Base-by-base conservation (phyloP, 129 eudicot genomes). In the Saposhnikovia divaricata region DNA sequence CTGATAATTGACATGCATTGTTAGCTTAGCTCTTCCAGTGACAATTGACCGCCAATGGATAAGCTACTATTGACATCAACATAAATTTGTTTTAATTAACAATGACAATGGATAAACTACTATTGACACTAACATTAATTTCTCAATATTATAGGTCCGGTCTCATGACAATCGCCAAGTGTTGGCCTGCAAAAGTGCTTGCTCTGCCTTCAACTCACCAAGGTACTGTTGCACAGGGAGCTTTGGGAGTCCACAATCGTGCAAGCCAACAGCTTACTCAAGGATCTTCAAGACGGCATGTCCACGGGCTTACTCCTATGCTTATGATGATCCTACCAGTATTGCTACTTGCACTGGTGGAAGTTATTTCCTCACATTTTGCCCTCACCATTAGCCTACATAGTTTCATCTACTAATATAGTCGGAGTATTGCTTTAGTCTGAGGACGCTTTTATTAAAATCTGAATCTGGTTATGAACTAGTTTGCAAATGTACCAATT, bases 141-240 rank as follows among this genome's bases (percentile, higher is more conserved):
- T 73, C 4, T 45, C 2, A 44, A 6, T n/a, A 5, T 14, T 74
- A 25, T 46, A 75, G 78, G 78, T 75, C 0, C 40, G 78, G 23
- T 87, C 96, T 8, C 92, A 40, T 51, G 94, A 93, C 75, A 85
- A 84, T 47, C 69, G 86, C 80, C 84, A 88, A 37, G 96, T 94
- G 74, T 92, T 94, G 57, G 98, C 98, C 34, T 94, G 98, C 82
- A 94, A 89, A 84, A 94, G 98, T 85, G 98, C 98, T 48, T 94
- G 98, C 65, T 89, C 80, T 6, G 98, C 98, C 21, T 94, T 94
- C 85, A 92, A 92, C 84, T 87, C 96, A 1, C 96, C 96, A 15
- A 88, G 98, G 79, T 94, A 90, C 70, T 94, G 98, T 47, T 94
- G 98, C 76, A 94, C 98, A 0, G 98, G 97, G 0, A 87, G 86